Evolutionary conservation across 768 basidiomycete genomes (phyloP).

Genomic region (Gloeostereum incarnatum): DNA sequence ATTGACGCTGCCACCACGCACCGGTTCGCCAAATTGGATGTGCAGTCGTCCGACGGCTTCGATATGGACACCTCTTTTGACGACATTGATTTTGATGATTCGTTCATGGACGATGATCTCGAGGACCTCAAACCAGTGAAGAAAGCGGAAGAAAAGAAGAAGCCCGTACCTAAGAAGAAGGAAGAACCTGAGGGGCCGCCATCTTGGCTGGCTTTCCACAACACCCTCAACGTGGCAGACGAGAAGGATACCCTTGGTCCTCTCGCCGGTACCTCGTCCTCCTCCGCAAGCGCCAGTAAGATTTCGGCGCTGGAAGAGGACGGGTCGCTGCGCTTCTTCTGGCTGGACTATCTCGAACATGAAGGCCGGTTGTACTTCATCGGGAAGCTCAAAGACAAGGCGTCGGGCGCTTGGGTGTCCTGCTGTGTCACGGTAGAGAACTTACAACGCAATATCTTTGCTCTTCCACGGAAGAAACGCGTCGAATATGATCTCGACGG

Average conservation of each 20-base stretch:
- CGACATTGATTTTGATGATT: constrained; percentile 49
- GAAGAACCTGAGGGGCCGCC: constrained; percentile 39
- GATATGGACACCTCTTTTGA: constrained; percentile 34
- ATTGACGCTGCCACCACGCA: constrained; percentile 43
- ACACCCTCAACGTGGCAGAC: constrained; percentile 53
- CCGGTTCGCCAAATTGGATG: constrained; percentile 48
- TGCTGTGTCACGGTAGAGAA: constrained; percentile 82
- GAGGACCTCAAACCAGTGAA: constrained; percentile 25
- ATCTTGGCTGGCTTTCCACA: constrained; percentile 69
- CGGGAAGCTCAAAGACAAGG: constrained; percentile 84
- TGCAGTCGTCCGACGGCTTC: constrained; percentile 40
- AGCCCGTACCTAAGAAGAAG: constrained; percentile 22
- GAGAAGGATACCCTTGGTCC: constrained; percentile 56
- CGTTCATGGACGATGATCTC: constrained; percentile 53
- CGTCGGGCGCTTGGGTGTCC: constrained; percentile 61
- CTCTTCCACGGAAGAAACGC: constrained; percentile 67
- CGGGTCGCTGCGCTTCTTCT: constrained; percentile 85
- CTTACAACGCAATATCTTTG: constrained; percentile 84
- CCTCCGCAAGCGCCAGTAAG: constrained; percentile 25
- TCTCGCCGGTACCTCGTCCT: constrained; percentile 22
- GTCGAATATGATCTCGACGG: constrained; percentile 51
- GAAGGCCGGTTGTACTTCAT: constrained; percentile 81
- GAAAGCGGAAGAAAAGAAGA: constrained; percentile 20
- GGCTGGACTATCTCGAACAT: constrained; percentile 90
- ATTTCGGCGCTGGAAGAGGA: constrained; percentile 70